Evolutionary conservation across 805 yeast species (phyloP), one percentile per base, ranked within the genome.

Genomic region (Jamesozyma piceae): DNA sequence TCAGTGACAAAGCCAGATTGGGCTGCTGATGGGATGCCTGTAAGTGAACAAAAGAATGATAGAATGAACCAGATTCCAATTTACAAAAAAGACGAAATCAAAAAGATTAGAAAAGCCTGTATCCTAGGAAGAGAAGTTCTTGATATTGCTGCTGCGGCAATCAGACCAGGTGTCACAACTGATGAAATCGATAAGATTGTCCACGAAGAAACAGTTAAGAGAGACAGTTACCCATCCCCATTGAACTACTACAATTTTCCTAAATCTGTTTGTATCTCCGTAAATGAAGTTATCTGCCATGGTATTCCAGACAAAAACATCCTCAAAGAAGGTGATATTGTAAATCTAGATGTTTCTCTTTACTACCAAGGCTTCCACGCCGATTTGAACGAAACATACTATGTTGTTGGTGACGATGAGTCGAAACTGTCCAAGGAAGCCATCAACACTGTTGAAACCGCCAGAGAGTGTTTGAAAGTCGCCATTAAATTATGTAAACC

Each of bases 231-330:
- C 62, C 98, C 98, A 17, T 86, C 96, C 11, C 95, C 98, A 3
- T 70, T 90, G 49, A 92, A 92, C 68, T 92, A 92, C 68, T 89
- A 81, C 68, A 84, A 87, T 64, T 92, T 78, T 68, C 97, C 97
- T 35, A 89, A 88, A 61, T 78, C 92, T 19, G 75, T 86, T 34
- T 92, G 98, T 66, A 87, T 95, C 1, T 87, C 96, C 2, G 82
- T 92, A 35, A 92, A 92, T 64, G 98, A 92, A 69, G 80, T 88
- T 44, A 84, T 92, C 47, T 92, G 98, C 62, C 98, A 92, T 64
- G 98, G 98, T 49, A 84, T 92, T 45, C 98, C 98, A 22, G 98
- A 92, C 65, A 74, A 84, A 66, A 75, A 89, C 43, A 80, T 79
- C 28, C 72, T 92, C 49, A 67, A 85, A 62, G 97, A 90, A 51